Conservation (phyloP, 495 filamentous ascomycete genomes). For the Choiromyces venosus region DNA sequence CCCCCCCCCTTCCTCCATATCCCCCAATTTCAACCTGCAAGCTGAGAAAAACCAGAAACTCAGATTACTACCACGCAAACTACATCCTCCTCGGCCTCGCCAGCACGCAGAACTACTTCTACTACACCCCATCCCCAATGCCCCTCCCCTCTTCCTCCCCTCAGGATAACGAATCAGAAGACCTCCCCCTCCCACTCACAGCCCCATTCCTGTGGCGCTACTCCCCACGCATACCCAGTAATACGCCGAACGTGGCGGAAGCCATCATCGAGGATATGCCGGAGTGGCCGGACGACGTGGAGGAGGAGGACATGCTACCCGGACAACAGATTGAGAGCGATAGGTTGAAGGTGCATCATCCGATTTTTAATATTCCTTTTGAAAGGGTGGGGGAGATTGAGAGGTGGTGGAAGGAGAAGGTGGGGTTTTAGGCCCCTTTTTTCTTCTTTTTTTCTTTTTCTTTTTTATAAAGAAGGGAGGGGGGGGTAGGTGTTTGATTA, state of each 20-base stretch:
- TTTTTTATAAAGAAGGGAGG: neutral
- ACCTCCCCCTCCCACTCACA: slow-evolving; percentile 45
- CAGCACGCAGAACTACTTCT: slow-evolving; percentile 69
- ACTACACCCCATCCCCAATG: slow-evolving; percentile 49
- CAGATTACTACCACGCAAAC: slow-evolving; percentile 87
- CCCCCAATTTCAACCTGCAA: neutral
- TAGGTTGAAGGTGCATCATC: slow-evolving; percentile 60
- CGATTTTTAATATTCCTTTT: slow-evolving; percentile 78
- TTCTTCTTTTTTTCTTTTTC: too few relatives aligned
- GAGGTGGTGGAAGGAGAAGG: slow-evolving; percentile 42
- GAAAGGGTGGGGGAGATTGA: slow-evolving; percentile 58
- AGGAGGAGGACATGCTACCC: slow-evolving; percentile 1
- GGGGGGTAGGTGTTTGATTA: neutral
- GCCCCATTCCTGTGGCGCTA: slow-evolving; percentile 64
- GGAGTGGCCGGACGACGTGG: slow-evolving; percentile 28
- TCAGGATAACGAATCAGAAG: slow-evolving; percentile 27
- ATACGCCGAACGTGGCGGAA: slow-evolving; percentile 19
- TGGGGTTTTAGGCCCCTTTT: slow-evolving; percentile 18
- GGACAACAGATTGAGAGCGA: slow-evolving; percentile 49
- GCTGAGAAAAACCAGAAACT: slow-evolving; percentile 49
- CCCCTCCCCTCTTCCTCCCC: neutral
- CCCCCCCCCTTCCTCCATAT: neutral
- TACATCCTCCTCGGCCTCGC: slow-evolving; percentile 86
- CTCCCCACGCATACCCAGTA: slow-evolving; percentile 45
- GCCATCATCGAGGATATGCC: slow-evolving; percentile 30